These are phyloP conservation scores for Trichoderma lentiforme DNA, from an alignment of 2,329 filamentous ascomycete species.

Conservation along the genomic window DNA sequence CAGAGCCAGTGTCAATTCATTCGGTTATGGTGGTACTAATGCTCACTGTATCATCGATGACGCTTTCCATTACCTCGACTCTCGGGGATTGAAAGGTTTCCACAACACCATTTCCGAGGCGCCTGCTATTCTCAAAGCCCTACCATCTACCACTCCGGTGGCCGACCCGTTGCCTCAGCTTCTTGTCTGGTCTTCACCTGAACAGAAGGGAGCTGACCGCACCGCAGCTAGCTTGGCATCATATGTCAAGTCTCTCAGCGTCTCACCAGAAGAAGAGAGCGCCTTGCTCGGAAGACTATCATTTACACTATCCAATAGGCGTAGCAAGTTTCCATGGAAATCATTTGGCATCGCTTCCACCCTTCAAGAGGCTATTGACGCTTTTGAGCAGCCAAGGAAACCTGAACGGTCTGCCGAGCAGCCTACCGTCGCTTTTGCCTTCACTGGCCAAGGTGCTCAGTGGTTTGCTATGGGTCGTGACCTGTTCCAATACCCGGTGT, in stretches of 20 bases:
- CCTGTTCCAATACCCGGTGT: not conserved
- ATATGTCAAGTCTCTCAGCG: not conserved
- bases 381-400: not conserved
- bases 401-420: not conserved
- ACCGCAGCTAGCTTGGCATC: not conserved
- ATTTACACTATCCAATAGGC: not conserved
- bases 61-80: not conserved
- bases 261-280: not conserved
- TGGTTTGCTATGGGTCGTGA: not conserved
- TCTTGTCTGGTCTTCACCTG: not conserved
- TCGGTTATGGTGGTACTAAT: not conserved
- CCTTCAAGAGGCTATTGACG: not conserved
- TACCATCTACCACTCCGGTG: not conserved
- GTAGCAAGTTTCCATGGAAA: not conserved
- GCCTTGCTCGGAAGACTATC: not conserved
- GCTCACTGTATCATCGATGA: not conserved
- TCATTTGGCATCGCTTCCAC: not conserved
- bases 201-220: not conserved
- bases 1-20: not conserved
- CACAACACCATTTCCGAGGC: not conserved
- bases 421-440: not conserved
- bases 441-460: not conserved
- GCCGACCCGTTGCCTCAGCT: not conserved
- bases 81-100: not conserved
- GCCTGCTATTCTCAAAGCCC: not conserved